Evolutionary conservation across 2,329 filamentous ascomycete species (phyloP), one percentile per base, ranked within the genome.

Genomic region (Metarhizium anisopliae): DNA sequence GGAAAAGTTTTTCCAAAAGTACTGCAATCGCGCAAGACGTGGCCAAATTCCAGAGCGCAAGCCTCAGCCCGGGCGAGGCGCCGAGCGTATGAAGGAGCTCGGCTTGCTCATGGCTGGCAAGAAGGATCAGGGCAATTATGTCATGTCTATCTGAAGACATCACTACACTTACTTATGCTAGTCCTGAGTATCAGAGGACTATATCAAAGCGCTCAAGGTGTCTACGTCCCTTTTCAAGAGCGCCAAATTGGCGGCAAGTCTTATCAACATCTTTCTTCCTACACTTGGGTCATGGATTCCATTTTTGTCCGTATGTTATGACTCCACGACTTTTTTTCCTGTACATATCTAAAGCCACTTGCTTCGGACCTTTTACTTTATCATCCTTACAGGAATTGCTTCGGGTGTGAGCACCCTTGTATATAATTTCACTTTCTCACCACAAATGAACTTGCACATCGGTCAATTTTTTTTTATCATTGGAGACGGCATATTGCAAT

Each of bases 1-100:
- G 74, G 92, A 97, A 72, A 96, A 96, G 72, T 88, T 91, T 66
- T 87, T 89, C 68, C 87, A 92, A 65, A 94, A 95, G 70, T 87
- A 93, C 67, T 95, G 89, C 74, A 86, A 90, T 68, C 89, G 90
- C 64, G 86, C 86, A 56, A 84, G 85, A 60, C 91, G 90, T 66
- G 81, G 81, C 13, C 79, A 82, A 62, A 76, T 81, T 25, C 73
- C 75, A 3, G 79, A 81, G 63, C 83, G 86, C 63, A 85, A 83
- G 63, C 84, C 89, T 54, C 80, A 85, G 64, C 90, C 89, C 43
- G 94, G 94, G 55, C 88, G 90, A 68, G 94, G 94, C 55, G 90
- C 90, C 40, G 89, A 96, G 75, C 84, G 92, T 61, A 99, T 99
- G 94, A 71, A 70, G 61, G 74, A 75, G 71, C 81, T 99, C 57